Evolutionary conservation across 1,284 basidiomycete species (phyloP), one percentile per base, ranked within the genome.

Genomic region (Heliocybe sulcata): DNA sequence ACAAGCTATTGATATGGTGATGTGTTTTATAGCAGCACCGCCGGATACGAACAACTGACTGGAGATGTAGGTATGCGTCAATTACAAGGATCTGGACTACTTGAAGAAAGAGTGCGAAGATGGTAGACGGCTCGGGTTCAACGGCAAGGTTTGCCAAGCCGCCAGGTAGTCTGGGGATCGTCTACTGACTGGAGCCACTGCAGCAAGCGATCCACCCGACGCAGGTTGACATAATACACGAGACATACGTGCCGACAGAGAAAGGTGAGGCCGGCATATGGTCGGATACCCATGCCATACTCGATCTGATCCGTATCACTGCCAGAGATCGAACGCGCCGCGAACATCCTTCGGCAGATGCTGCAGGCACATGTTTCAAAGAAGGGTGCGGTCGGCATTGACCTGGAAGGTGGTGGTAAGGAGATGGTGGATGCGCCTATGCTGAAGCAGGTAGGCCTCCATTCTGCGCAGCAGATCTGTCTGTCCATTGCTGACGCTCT

Each of bases 341-440:
- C 81, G 2, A 83, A 81, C 58, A 92, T 97, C 53, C 65, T 92
- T 6, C 74, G 77, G 31, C 73, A 74, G 48, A 87, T 93, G 84
- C 64, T 70, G n/a, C 61, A 68, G 16, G 79, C 82, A 9, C 70
- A 80, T 51, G 72, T 71, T 1, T 63, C 70, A 42, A 65, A 72
- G 35, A 75, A 71, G 53, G 87, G 88, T 2, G 87, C 88, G 1
- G 82, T 85, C 54, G 83, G 82, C 0, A 74, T 91, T 23, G 75
- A 83, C 51, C 67, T 72, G 4, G 47, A 49, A 29, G 64, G 65
- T 0, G 76, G 85, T 1, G 81, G 83, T 19, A 83, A 80, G 48
- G 84, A 86, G 64, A 94, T 94, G 93, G 92, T 98, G 52, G 94
- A 98, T 69, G 90, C 90, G 6, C 93, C 94, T 0, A 91, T 96